Evolutionary conservation across 768 basidiomycete genomes (phyloP), one percentile per base, ranked within the genome.

Genomic region (Pulveroboletus sp.): DNA sequence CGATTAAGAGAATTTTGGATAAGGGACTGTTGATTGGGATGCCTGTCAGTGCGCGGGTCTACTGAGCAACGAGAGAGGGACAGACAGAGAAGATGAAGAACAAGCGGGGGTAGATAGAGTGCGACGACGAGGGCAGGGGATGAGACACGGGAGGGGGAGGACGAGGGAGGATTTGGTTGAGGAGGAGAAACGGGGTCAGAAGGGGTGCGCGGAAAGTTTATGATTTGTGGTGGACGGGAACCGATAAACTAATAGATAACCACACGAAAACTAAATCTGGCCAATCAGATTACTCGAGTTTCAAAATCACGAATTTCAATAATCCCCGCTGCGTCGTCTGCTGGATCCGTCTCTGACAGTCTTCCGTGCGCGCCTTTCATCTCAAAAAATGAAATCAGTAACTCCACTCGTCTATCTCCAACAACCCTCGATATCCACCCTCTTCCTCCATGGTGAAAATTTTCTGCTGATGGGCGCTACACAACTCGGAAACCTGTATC

Each of bases 211-310:
- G 42, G 49, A 53, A 55, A 52, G 67, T 67, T 67, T 69, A 69
- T 67, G 67, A 69, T 69, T 69, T 65, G 57, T 66, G 55, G 50
- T 64, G 44, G 58, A 64, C 64, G 68, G 68, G 66, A 68, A 60
- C 64, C 68, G 66, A 68, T 69, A 68, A 68, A 66, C 66, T 66
- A 60, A 64, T 55, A 69, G 68, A 69, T 69, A 67, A 67, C 68
- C 49, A 65, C 52, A 43, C 33, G 40, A 51, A 57, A 66, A 58
- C 51, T 56, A 52, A 69, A 67, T 67, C 60, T 44, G 52, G 52
- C 66, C 68, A 68, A 68, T 69, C 66, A 68, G 66, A 68, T 68
- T 64, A 69, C 54, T 55, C 24, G 12, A 37, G 55, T 68, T 68
- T 56, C 54, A 49, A 59, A 64, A 57, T 56, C 56, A 44, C 27